Evolutionary conservation across 139 green algal genomes (phyloP), one percentile per base, ranked within the genome.

Genomic region (Picochlorum sp.): DNA sequence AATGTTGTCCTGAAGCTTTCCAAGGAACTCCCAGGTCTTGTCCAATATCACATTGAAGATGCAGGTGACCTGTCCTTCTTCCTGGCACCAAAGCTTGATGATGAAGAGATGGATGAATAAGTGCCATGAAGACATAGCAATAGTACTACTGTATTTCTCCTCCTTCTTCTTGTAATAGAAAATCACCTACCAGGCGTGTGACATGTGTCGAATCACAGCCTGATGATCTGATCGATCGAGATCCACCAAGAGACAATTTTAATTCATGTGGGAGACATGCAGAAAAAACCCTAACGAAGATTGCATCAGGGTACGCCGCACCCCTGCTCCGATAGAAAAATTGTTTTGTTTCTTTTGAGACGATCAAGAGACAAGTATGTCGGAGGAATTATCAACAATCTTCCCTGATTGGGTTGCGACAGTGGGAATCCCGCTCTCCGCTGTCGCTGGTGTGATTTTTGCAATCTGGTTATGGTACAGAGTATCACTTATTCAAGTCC

Each of bases 21-120:
- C 34, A 91, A 90, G 75, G 87, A 98, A 58, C 81, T 97, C 56
- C 92, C 92, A 3, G 68, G 97, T 8, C 74, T 95, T 34, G 92
- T 92, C 54, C 82, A 96, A 73, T 98, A 98, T 80, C 60, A 83
- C 38, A 94, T 97, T 34, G 78, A 54, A 30, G 83, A 95, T 62
- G 85, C 94, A 62, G 91, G 90, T 23, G 69, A 84, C 58, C 49
- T 91, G 3, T 55, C 61, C 7, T 95, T 82, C 69, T 95, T 88
- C 71, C 71, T 95, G 28, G 88, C 88, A 16, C 88, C 88, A 24
- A 95, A 95, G 72, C 91, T 93, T 44, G 60, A 66, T 13, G 60
- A 66, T 56, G 63, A 69, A 1, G 30, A 62, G 6, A 65, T 65
- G 58, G 23, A 59, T 31, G 51, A 59, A 38, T 59, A 59, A 31